Percentiles rank a stretch among this genome's conserved stretches.
Conservation (phyloP, 2,329 filamentous ascomycete genomes). For the Paracoccidioides lutzii region DNA sequence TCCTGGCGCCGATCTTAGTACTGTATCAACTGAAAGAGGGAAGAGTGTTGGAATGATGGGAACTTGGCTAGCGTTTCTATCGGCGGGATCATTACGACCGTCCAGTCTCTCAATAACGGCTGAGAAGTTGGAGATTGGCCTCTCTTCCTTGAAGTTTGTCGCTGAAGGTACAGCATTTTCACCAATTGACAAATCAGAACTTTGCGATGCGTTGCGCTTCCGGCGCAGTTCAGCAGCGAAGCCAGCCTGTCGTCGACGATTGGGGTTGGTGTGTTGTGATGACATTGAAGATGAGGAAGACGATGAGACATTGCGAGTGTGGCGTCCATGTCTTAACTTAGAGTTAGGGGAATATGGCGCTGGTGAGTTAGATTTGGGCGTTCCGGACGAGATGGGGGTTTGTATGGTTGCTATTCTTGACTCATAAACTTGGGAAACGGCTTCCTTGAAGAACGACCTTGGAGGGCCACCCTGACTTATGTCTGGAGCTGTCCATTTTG, state of each 20-base stretch:
- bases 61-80: neutral
- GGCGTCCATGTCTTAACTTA: slow-evolving; percentile 7
- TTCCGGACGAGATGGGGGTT: neutral
- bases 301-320: slow-evolving; percentile 2
- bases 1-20: neutral
- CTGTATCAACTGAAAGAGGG: neutral
- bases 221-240: slow-evolving; percentile 24
- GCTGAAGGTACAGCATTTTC: slow-evolving; percentile 5
- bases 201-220: slow-evolving; percentile 12
- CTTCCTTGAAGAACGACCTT: slow-evolving; percentile 47
- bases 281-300: slow-evolving; percentile 1
- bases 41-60: neutral
- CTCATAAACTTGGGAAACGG: slow-evolving; percentile 47
- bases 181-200: slow-evolving; percentile 3
- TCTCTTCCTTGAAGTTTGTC: slow-evolving; percentile 21
- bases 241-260: slow-evolving; percentile 20
- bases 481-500: slow-evolving; percentile 40
- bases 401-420: slow-evolving; percentile 18
- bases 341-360: neutral
- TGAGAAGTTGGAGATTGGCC: slow-evolving; percentile 29
- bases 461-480: slow-evolving; percentile 33
- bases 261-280: slow-evolving; percentile 7
- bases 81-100: slow-evolving; percentile 3
- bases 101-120: slow-evolving; percentile 25
- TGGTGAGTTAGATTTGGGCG: slow-evolving; percentile 9